These are phyloP conservation scores for Venturia nashicola DNA, from an alignment of 2,329 filamentous ascomycete genomes.

Conservation along the genomic window DNA sequence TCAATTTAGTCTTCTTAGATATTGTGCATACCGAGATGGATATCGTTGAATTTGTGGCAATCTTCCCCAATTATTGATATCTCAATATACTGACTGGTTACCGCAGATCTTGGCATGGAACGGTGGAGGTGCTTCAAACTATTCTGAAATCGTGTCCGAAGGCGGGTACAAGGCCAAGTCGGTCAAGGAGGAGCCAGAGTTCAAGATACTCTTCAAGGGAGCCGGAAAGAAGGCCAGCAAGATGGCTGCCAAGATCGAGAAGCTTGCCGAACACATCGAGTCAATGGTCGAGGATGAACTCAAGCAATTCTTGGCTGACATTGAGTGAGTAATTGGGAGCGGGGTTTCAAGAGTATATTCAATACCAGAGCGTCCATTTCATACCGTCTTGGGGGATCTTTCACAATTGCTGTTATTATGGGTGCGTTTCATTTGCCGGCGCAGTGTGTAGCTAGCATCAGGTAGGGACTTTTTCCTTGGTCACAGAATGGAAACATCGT, in stretches of 20 bases:
- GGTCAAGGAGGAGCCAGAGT: conserved; percentile 20
- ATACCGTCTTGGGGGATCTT: background rate
- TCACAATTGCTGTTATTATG: background rate
- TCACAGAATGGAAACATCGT: background rate
- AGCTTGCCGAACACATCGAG: conserved; percentile 31
- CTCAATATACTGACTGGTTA: background rate
- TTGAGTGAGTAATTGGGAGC: background rate
- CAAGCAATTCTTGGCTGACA: conserved; percentile 44
- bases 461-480: background rate
- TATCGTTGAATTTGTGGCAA: background rate
- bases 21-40: background rate
- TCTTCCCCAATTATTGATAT: conserved; percentile 12
- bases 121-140: conserved; percentile 90
- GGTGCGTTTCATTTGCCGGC: background rate
- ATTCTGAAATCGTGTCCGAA: conserved; percentile 63
- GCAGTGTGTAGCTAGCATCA: background rate
- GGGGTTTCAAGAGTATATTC: background rate
- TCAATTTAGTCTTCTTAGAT: background rate
- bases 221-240: conserved; percentile 28
- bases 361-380: background rate
- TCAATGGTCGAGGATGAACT: conserved; percentile 37
- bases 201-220: conserved; percentile 22
- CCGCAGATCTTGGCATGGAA: conserved; percentile 82
- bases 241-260: conserved; percentile 36
- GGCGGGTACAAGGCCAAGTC: conserved; percentile 52